Conservation (phyloP, 495 filamentous ascomycete genomes). For the Penicillium longicatenatum region DNA sequence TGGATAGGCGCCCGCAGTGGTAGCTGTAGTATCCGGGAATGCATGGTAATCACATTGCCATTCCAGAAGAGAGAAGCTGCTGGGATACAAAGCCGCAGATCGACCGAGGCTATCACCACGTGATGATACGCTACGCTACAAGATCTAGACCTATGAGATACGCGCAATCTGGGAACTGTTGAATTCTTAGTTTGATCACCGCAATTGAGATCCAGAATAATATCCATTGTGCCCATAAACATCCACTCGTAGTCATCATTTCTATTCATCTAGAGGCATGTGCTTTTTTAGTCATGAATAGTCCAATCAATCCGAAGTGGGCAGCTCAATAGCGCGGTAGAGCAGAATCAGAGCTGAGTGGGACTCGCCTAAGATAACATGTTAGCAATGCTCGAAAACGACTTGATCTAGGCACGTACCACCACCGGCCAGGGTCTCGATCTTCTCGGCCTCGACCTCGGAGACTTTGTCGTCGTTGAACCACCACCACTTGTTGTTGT, state of each 20-base stretch:
- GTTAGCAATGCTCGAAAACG: slow-evolving; percentile 19
- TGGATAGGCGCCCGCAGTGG: slow-evolving; percentile 17
- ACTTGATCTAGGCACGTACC: slow-evolving; percentile 52
- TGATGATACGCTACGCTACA: neutral
- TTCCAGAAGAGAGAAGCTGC: neutral
- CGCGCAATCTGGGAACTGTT: neutral
- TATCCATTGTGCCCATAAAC: slow-evolving; percentile 10
- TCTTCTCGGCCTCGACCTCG: slow-evolving; percentile 89
- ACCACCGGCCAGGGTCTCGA: slow-evolving; percentile 85
- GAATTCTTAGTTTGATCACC: neutral
- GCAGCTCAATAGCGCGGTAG: slow-evolving; percentile 79
- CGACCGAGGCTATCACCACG: slow-evolving; percentile 22
- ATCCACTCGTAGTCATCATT: slow-evolving; percentile 28
- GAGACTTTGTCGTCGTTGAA: slow-evolving; percentile 98
- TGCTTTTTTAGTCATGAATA: slow-evolving; percentile 12
- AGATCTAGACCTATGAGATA: neutral
- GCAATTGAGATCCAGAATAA: neutral
- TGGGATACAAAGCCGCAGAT: neutral
- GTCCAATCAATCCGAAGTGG: slow-evolving; percentile 46
- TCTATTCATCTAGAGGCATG: slow-evolving; percentile 32
- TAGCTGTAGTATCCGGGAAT: slow-evolving; percentile 29
- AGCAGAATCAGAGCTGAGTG: slow-evolving; percentile 93
- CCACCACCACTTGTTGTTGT: slow-evolving; percentile 99
- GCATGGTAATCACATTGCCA: slow-evolving; percentile 36
- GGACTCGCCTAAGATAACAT: slow-evolving; percentile 63